Evolutionary conservation across 2,329 filamentous ascomycete species (phyloP).

Genomic region (Aureobasidium sp.): DNA sequence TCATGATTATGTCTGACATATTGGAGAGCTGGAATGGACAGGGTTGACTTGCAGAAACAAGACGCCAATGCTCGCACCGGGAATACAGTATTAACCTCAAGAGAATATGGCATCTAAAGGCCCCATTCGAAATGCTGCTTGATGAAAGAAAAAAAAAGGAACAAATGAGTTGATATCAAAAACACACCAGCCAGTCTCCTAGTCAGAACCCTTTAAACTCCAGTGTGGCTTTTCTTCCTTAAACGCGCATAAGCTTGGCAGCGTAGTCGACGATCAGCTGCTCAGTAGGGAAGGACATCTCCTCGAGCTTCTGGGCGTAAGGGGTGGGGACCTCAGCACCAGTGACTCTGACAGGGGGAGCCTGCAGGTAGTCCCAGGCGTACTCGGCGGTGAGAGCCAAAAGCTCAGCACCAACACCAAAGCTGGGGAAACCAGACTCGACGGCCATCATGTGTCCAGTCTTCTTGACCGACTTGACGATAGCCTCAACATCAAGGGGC

Average conservation of each 20-base stretch:
- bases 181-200: constrained; percentile 10
- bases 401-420: constrained; percentile 87
- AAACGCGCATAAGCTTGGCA: constrained; percentile 67
- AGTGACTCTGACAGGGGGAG: constrained; percentile 86
- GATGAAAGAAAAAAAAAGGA: neutral
- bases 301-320: constrained; percentile 86
- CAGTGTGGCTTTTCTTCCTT: constrained; percentile 10
- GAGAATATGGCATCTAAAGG: neutral
- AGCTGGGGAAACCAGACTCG: constrained; percentile 93
- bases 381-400: constrained; percentile 95
- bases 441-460: constrained; percentile 84
- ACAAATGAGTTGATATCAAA: constrained; percentile 11
- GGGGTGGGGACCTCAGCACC: constrained; percentile 96
- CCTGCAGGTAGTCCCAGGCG: constrained; percentile 93
- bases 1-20: neutral
- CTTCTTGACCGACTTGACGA: constrained; percentile 98
- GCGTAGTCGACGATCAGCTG: constrained; percentile 78
- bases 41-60: neutral
- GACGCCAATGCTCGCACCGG: neutral
- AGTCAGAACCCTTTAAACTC: constrained; percentile 10
- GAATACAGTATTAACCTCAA: constrained; percentile 9
- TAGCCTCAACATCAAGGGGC: constrained; percentile 89
- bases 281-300: constrained; percentile 92
- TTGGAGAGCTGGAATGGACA: neutral
- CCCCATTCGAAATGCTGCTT: constrained; percentile 9